Base-by-base conservation (phyloP, 345 rosid genomes). In the Gossypioides kirkii region DNA sequence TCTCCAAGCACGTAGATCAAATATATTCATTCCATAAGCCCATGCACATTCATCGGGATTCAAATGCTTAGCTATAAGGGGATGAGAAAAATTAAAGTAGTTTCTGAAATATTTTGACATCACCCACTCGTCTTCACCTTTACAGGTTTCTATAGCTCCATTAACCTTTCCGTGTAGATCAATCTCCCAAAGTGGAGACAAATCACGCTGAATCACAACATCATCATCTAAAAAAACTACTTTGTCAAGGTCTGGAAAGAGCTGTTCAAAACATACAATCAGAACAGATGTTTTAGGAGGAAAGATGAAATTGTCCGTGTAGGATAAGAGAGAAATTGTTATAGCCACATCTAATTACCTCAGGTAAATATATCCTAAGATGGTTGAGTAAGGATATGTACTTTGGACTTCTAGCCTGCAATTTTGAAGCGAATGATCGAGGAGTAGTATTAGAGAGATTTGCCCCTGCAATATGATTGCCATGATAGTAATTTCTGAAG, bases 21-120 rank as follows among this genome's bases (percentile, higher is more conserved):
- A 90, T 76, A 96, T 80, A 77, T 96, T 96, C 99, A 96, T 96
- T 70, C 99, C 99, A 83, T 96, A 95, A 68, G 99, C 99, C 99
- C 99, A 95, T 10, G 98, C 99, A 78, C 99, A 95, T 85, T 93
- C 99, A 68, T 89, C 82, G 2, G 97, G 93, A 73, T 96, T 84
- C 85, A 96, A 83, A 84, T 89, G 81, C 80, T 93, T 85, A 22
- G 88, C 82, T 10, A 96, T 69, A 76, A 87, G 95, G 61, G 99
- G 97, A 85, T 96, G 98, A 13, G 99, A 88, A 82, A 96, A 96
- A 79, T 96, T 96, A 84, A 96, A 96, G 90, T 96, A 96, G 87
- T 93, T 93, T 81, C 79, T 88, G 83, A 96, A 89, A 74, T 79
- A 94, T 82, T 96, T 96, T 61, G 97, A 91, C 99, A 96, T 96